A percentile compares a stretch with the other conserved stretches of the same genome.
These are phyloP conservation scores for Suillus subalutaceus DNA, from an alignment of 768 basidiomycete genomes.

Conservation along the genomic window DNA sequence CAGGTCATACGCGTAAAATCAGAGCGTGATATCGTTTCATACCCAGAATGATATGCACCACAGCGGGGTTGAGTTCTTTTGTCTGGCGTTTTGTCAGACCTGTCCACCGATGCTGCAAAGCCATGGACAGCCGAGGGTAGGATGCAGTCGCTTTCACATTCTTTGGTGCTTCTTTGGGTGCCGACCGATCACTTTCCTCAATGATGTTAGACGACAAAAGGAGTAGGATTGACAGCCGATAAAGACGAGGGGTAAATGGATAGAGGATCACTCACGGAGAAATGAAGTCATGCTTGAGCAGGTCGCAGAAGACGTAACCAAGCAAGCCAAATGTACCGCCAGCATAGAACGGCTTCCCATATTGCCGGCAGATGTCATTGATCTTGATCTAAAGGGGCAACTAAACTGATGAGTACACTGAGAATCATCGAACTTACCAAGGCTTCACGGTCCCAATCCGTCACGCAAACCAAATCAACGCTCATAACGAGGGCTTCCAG, in stretches of 20 bases:
- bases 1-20: conserved; percentile 3
- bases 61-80: conserved; percentile 79
- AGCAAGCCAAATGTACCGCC: conserved; percentile 89
- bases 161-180: conserved; percentile 58
- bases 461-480: conserved; percentile 87
- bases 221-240: conserved; percentile 13
- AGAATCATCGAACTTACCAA: conserved; percentile 55
- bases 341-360: conserved; percentile 83
- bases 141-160: conserved; percentile 58
- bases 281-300: conserved; percentile 85
- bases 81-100: conserved; percentile 73
- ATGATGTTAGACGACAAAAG: conserved; percentile 12
- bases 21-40: conserved; percentile 15
- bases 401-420: conserved; percentile 3
- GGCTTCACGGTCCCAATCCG: conserved; percentile 71
- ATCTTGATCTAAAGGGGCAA: conserved; percentile 60
- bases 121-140: conserved; percentile 66
- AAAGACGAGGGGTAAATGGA: conserved; percentile 5
- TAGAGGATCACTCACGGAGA: conserved; percentile 62
- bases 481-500: conserved; percentile 61
- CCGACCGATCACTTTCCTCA: conserved; percentile 60
- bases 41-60: conserved; percentile 78
- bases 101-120: conserved; percentile 71
- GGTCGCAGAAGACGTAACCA: conserved; percentile 95
- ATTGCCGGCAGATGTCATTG: conserved; percentile 78